phyloP scores from a whole-genome alignment of 2,329 filamentous ascomycete genomes.

The Colletotrichum abscissum region DNA sequence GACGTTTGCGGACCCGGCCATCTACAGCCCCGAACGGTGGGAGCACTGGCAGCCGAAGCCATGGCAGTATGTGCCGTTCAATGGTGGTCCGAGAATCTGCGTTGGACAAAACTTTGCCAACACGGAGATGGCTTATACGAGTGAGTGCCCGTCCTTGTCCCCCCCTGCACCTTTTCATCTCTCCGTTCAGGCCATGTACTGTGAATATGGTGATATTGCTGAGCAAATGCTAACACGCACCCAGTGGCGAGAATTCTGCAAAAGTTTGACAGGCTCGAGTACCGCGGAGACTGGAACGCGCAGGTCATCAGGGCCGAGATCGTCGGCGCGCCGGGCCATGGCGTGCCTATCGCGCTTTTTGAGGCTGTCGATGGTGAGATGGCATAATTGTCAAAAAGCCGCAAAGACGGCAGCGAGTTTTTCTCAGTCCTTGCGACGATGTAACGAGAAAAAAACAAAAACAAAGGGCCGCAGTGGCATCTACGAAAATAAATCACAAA shows the following conservation, averaged over 20 bases:
- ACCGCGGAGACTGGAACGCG: conserved; percentile 56
- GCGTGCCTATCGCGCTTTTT: conserved; percentile 53
- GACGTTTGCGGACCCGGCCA: conserved; percentile 47
- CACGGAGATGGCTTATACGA: conserved; percentile 65
- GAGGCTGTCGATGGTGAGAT: conserved; percentile 40
- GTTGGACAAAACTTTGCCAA: conserved; percentile 70
- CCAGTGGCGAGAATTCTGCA: conserved; percentile 66
- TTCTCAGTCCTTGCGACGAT: neutral
- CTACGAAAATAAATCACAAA: neutral
- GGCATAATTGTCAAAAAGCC: conserved; percentile 2
- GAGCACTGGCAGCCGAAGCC: conserved; percentile 61
- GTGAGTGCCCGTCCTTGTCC: conserved; percentile 42
- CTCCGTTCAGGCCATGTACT: neutral
- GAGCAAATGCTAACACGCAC: neutral
- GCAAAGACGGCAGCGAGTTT: neutral
- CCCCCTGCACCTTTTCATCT: neutral
- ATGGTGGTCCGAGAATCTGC: conserved; percentile 47
- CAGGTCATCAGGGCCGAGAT: conserved; percentile 57
- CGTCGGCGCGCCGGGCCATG: conserved; percentile 55
- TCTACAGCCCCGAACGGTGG: conserved; percentile 64
- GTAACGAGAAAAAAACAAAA: neutral
- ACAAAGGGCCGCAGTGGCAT: neutral
- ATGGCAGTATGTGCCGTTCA: conserved; percentile 62
- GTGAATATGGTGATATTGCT: neutral
- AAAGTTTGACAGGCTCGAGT: conserved; percentile 66